Evolutionary conservation across 352 stramenopile genomes (phyloP).

Genomic region (Thraustochytrium sp.): DNA sequence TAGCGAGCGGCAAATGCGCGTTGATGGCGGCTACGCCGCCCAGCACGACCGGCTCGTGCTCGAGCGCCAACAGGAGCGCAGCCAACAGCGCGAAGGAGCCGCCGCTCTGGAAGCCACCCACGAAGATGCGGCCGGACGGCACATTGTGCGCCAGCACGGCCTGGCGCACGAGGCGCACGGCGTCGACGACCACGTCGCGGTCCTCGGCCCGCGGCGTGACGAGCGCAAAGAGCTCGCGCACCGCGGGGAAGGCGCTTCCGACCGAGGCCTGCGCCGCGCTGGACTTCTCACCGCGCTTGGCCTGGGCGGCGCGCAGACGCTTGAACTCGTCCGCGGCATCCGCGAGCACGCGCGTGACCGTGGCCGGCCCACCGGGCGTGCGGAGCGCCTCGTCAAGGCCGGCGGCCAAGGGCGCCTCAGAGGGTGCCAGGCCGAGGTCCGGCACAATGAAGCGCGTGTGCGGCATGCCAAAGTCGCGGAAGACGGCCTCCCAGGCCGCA

Average conservation of each 20-base stretch:
- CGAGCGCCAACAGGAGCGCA: neutral
- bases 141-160: neutral
- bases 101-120: conserved; percentile 11
- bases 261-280: neutral
- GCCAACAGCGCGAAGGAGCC: neutral
- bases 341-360: neutral
- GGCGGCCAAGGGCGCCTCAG: neutral
- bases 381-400: neutral
- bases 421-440: neutral
- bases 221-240: conserved; percentile 20
- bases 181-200: neutral
- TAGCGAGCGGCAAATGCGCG: neutral
- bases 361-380: neutral
- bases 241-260: neutral
- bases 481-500: conserved; percentile 13
- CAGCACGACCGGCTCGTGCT: neutral
- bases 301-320: neutral
- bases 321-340: neutral
- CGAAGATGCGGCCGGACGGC: neutral
- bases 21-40: neutral
- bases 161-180: neutral
- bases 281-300: neutral
- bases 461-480: conserved; percentile 20
- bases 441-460: neutral
- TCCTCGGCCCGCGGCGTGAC: neutral